Conservation (phyloP, 2,329 filamentous ascomycete species). For the Epichloe coenophiala region DNA sequence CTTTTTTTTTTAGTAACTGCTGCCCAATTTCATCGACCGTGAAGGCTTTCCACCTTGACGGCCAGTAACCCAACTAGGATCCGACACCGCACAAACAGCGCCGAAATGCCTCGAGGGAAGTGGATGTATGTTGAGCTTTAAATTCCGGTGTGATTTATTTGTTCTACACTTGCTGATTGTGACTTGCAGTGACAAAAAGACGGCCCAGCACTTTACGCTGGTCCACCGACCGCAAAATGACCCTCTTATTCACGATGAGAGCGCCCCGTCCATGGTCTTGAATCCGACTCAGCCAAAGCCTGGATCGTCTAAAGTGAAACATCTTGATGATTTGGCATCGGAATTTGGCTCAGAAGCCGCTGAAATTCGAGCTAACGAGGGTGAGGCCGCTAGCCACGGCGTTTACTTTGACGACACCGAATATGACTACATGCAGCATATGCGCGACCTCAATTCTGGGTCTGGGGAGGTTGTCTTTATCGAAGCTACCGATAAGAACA, state of each 20-base stretch:
- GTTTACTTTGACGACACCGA: conserved; percentile 89
- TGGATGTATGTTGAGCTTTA: conserved; percentile 39
- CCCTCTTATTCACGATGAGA: conserved; percentile 84
- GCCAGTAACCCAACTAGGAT: background rate
- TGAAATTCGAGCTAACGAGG: conserved; percentile 73
- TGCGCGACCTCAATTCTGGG: conserved; percentile 71
- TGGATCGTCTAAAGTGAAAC: conserved; percentile 39
- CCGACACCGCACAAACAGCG: background rate
- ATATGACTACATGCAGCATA: conserved; percentile 99
- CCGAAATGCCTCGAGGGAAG: conserved; percentile 61
- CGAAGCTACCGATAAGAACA: conserved; percentile 58
- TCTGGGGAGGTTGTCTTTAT: conserved; percentile 67
- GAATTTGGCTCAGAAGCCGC: conserved; percentile 58
- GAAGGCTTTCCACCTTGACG: conserved; percentile 6
- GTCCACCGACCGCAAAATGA: conserved; percentile 96
- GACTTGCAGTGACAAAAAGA: conserved; percentile 60
- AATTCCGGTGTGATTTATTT: background rate
- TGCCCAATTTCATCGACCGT: conserved; percentile 10
- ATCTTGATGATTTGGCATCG: conserved; percentile 59
- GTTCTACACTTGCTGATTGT: background rate
- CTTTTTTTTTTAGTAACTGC: conserved; percentile 9
- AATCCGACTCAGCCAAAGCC: conserved; percentile 44
- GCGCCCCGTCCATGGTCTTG: conserved; percentile 81
- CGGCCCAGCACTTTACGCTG: conserved; percentile 81
- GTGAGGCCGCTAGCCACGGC: conserved; percentile 87